Conservation (phyloP, 2,329 filamentous ascomycete genomes). For the Bipolaris victoriae region DNA sequence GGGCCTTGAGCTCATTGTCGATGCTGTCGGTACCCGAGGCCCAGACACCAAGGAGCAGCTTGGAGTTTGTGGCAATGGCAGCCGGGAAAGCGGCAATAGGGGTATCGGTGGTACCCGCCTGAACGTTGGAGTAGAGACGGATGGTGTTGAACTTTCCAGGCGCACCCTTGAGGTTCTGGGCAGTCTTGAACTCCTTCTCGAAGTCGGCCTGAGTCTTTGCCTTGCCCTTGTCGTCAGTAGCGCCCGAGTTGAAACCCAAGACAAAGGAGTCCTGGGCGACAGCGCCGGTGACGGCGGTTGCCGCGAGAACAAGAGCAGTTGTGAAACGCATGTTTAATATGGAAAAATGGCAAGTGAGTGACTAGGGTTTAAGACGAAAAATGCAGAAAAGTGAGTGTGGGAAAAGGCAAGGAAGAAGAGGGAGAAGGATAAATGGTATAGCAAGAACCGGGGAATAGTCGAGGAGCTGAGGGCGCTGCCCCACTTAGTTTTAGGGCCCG, state of each 20-base stretch:
- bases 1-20: slow-evolving; percentile 44
- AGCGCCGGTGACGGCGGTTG: slow-evolving; percentile 28
- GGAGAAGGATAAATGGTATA: not conserved
- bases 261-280: slow-evolving; percentile 33
- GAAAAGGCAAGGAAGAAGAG: slow-evolving; percentile 3
- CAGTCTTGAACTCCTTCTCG: slow-evolving; percentile 70
- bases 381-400: slow-evolving; percentile 1
- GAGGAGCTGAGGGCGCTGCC: not conserved
- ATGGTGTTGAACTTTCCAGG: slow-evolving; percentile 70
- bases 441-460: not conserved
- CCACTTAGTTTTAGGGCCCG: slow-evolving; percentile 15
- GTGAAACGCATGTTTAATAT: slow-evolving; percentile 29
- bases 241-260: slow-evolving; percentile 45
- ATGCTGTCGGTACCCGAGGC: slow-evolving; percentile 60
- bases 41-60: slow-evolving; percentile 49
- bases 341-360: slow-evolving; percentile 17
- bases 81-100: slow-evolving; percentile 61
- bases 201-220: slow-evolving; percentile 69
- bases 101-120: slow-evolving; percentile 67
- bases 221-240: slow-evolving; percentile 35
- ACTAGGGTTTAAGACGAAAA: slow-evolving; percentile 13
- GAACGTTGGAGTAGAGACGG: slow-evolving; percentile 75
- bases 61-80: slow-evolving; percentile 44
- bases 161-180: slow-evolving; percentile 67
- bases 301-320: slow-evolving; percentile 30